Percentiles rank a stretch among this genome's conserved stretches.
Evolutionary conservation across 345 rosid species (phyloP).

Genomic region (Abelmoschus esculentus): DNA sequence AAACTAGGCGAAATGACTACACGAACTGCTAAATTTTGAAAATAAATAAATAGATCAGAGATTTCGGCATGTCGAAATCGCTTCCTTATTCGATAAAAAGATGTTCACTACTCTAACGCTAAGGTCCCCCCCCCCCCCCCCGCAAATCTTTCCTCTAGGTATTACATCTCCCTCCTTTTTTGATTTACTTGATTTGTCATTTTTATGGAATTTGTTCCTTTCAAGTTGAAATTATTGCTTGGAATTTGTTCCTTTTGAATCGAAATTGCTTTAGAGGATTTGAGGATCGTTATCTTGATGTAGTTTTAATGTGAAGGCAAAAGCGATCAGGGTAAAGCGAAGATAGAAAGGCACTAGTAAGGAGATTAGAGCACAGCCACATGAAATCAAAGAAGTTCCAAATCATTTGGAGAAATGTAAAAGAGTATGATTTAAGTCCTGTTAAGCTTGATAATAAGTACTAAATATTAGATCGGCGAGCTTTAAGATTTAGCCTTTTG

Average conservation of each 20-base stretch:
- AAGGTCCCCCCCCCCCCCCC: conserved; percentile 70
- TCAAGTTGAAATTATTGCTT: not conserved
- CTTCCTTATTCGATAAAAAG: conserved; percentile 67
- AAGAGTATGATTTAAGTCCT: not conserved
- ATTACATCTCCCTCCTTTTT: not conserved
- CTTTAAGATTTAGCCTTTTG: not conserved
- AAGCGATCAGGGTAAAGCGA: not conserved
- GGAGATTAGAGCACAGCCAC: not conserved
- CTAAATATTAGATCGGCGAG: not conserved
- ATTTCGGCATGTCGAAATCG: conserved; percentile 45
- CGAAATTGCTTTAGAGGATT: not conserved
- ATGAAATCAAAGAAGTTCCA: not conserved
- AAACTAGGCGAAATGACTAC: conserved; percentile 7
- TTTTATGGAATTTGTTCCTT: not conserved
- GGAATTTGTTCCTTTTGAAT: not conserved
- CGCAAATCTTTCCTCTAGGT: conserved; percentile 71
- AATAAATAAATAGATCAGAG: not conserved
- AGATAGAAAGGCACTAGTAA: not conserved
- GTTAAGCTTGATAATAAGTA: not conserved
- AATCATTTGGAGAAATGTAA: not conserved
- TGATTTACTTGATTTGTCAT: not conserved
- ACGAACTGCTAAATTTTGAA: not conserved
- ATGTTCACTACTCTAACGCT: conserved; percentile 83
- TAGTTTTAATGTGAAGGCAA: not conserved
- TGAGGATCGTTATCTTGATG: not conserved